Base-by-base conservation (phyloP, 768 basidiomycete species). In the Tulasnella sp. region DNA sequence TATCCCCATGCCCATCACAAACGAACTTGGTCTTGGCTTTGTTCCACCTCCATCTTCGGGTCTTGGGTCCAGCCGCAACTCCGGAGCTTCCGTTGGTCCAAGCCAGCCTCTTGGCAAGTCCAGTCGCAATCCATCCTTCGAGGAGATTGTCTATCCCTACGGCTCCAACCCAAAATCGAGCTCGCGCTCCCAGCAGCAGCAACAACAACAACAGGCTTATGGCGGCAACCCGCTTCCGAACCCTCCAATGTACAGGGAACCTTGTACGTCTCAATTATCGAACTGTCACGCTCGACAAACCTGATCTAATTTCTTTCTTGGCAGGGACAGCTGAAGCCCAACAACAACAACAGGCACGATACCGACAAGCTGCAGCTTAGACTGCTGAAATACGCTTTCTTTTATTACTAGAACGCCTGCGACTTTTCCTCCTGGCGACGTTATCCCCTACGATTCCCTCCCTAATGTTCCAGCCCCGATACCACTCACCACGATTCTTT, bases 1-100 rank as follows among this genome's bases (percentile, higher is more conserved):
- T 1, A 14, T 36, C 40, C 71, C 71, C 12, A 52, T 72, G 45
- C 38, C 45, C 22, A 58, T 75, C 15, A 64, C 45, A 6, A 75
- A 75, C 58, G 45, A 36, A 34, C 74, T 75, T 31, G 74, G 74
- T 69, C 74, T 75, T 14, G 74, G 74, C 31, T 64, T 67, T 37
- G 74, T 75, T 22, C 74, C 74, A 2, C 74, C 74, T 25, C 74
- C 74, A 31, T 67, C 64, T n/a, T 67, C 64, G 31, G 64, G 64
- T 37, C 64, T 67, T 7, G 29, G 31, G 15, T 67, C 64, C 15
- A 12, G 36, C 31, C 64, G 64, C 64, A 67, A 37, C 17, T 67
- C 64, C 15, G 36, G 29, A 37, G 36, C 31, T 19, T 31, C 31
- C 19, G 17, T 37, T 67, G 22, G 64, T n/a, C 64, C 64, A 14